These are phyloP conservation scores for Fusarium cicatricum DNA, from an alignment of 2,329 filamentous ascomycete genomes.

Conservation along the genomic window DNA sequence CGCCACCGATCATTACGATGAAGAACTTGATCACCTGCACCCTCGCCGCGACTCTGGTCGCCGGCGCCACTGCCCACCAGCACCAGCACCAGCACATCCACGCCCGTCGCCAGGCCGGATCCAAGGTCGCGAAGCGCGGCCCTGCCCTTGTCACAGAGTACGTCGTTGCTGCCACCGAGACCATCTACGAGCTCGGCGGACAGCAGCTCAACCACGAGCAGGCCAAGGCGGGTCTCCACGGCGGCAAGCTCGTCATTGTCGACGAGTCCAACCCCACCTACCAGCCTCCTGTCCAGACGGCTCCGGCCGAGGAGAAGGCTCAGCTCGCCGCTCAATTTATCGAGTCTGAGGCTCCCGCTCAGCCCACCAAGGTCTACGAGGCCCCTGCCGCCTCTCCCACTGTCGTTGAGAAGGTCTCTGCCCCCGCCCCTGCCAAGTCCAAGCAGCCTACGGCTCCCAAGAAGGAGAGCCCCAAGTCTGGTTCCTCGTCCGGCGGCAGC, in stretches of 20 bases:
- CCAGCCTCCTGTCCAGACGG: conserved; percentile 51
- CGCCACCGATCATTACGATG: conserved; percentile 50
- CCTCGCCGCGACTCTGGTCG: conserved; percentile 61
- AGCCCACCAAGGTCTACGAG: conserved; percentile 41
- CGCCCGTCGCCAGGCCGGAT: conserved; percentile 60
- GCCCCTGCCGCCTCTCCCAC: conserved; percentile 18
- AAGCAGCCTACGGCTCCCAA: conserved; percentile 37
- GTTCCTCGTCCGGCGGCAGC: conserved; percentile 12
- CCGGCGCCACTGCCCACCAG: conserved; percentile 64
- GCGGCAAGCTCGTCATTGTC: conserved; percentile 74
- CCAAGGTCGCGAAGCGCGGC: conserved; percentile 58
- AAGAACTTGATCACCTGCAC: conserved; percentile 59
- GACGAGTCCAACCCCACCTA: conserved; percentile 66
- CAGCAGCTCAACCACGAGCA: conserved; percentile 66
- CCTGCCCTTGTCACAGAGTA: conserved; percentile 59
- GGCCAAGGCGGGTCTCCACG: conserved; percentile 75
- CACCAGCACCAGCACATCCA: conserved; percentile 69
- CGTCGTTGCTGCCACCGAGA: conserved; percentile 69
- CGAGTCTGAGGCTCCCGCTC: conserved; percentile 53
- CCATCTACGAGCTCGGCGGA: conserved; percentile 77
- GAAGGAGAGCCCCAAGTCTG: conserved; percentile 33
- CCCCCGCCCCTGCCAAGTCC: conserved; percentile 18
- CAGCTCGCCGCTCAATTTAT: conserved; percentile 58
- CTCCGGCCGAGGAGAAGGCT: conserved; percentile 44
- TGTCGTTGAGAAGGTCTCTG: conserved; percentile 32